Evolutionary conservation across 2,329 filamentous ascomycete genomes (phyloP), one percentile per base, ranked within the genome.

Genomic region (Fusarium guadeloupense): DNA sequence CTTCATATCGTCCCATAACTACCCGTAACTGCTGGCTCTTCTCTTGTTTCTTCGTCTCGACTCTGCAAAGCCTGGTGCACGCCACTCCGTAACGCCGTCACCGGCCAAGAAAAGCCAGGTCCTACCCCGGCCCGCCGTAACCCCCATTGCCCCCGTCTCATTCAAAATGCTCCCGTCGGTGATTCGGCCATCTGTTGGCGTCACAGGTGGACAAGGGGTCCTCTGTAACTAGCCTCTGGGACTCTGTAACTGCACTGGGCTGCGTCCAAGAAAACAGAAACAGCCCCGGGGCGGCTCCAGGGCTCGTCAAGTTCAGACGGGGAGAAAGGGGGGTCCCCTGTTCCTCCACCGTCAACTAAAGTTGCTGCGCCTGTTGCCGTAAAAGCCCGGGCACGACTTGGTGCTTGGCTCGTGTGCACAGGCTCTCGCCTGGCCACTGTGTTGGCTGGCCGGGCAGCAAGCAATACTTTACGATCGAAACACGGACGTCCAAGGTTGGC

Each of bases 131-230:
- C 53, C 49, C 55, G 50, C 51, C 45, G 48, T 40, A 50, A 43
- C 55, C 54, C 25, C 59, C 52, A 50, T 59, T 42, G 45, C 39
- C 47, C n/a, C 41, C 59, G 54, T 64, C 62, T 60, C 51, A 60
- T 63, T 59, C 59, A 62, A 26, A 56, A 26, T 64, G 47, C 59
- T 59, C n/a, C n/a, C n/a, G n/a, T n/a, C 54, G 63, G 61, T 68
- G 62, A 59, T 66, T 66, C 58, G 64, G 54, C 35, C 59, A 53
- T 34, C 45, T 45, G 67, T 62, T 68, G 61, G 66, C 64, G 62
- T 69, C 66, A 64, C 66, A 69, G 66, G 64, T 61, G 59, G 48
- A 44, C 62, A 66, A 54, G 66, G 64, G 62, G 42, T 38, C 50
- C 33, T 69, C 55, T 63, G 59, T 59, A 53, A 53, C 55, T n/a